A percentile compares a stretch with the other conserved stretches of the same genome.
Conservation (phyloP, 1,284 basidiomycete species). For the Cerrena zonata region DNA sequence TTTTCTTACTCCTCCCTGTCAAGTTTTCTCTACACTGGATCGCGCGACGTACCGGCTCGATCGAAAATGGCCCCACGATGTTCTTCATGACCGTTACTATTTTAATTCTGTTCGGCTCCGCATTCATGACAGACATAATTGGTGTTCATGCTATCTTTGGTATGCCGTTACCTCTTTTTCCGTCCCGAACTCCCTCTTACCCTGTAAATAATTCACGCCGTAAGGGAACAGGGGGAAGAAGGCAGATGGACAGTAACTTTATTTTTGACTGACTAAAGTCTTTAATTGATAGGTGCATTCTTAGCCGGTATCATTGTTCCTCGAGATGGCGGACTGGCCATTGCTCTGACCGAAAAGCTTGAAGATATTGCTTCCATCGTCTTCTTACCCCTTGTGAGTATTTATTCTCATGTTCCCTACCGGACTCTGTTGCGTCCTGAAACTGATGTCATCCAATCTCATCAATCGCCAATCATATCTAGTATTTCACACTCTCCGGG, state of each 20-base stretch:
- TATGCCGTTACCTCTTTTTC: slow-evolving; percentile 18
- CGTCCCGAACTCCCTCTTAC: slow-evolving; percentile 15
- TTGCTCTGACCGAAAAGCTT: slow-evolving; percentile 59
- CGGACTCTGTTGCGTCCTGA: background rate
- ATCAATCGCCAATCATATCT: background rate
- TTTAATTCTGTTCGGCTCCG: slow-evolving; percentile 56
- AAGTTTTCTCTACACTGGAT: slow-evolving; percentile 64
- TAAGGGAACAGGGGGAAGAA: too few relatives aligned
- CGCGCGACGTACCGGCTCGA: slow-evolving; percentile 72
- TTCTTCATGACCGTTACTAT: slow-evolving; percentile 63
- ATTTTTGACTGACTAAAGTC: background rate
- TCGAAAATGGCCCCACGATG: slow-evolving; percentile 67
- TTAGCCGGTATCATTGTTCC: slow-evolving; percentile 62
- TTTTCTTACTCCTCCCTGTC: slow-evolving; percentile 74
- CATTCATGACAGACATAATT: slow-evolving; percentile 76
- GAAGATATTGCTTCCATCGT: slow-evolving; percentile 56
- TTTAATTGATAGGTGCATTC: slow-evolving; percentile 42
- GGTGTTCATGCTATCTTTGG: slow-evolving; percentile 91
- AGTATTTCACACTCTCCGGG: slow-evolving; percentile 63
- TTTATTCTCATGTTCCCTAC: background rate
- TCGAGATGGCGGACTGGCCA: slow-evolving; percentile 59
- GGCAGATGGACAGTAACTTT: too few relatives aligned
- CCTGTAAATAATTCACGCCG: background rate
- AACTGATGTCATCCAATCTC: background rate
- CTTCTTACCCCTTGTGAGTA: slow-evolving; percentile 56